Evolutionary conservation across 1,139 yeast species (phyloP).

Genomic region (Diutina scorzettiae): DNA sequence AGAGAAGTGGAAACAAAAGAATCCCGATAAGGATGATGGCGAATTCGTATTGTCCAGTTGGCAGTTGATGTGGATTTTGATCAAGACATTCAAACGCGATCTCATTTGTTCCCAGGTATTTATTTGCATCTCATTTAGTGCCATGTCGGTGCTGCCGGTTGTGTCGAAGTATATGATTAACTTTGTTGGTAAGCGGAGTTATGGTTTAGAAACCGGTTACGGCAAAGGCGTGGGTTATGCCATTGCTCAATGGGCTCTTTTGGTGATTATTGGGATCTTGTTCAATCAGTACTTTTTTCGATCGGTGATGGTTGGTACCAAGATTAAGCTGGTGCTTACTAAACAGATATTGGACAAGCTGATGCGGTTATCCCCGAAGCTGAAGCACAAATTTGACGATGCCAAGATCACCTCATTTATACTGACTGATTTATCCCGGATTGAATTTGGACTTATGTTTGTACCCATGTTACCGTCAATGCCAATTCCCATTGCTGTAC

Average conservation of each 20-base stretch:
- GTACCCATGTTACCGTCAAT: constrained; percentile 6
- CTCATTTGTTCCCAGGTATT: no score
- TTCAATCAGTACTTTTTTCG: constrained; percentile 12
- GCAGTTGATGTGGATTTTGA: background rate
- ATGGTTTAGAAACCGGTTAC: constrained; percentile 13
- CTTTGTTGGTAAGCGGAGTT: constrained; percentile 29
- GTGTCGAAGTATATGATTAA: constrained; percentile 41
- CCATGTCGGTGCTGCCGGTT: constrained; percentile 17
- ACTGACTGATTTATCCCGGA: constrained; percentile 8
- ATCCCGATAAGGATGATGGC: background rate
- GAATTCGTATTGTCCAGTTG: background rate
- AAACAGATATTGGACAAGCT: constrained; percentile 8
- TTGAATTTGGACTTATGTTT: constrained; percentile 8
- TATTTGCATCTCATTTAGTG: background rate
- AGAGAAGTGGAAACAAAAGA: constrained; percentile 16
- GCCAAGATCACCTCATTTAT: constrained; percentile 8
- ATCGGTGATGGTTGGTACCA: constrained; percentile 7
- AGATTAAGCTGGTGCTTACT: constrained; percentile 6
- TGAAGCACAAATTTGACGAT: constrained; percentile 6
- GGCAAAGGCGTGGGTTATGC: constrained; percentile 53
- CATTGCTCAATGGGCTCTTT: constrained; percentile 14
- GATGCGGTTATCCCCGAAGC: constrained; percentile 6
- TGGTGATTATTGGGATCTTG: constrained; percentile 13
- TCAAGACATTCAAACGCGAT: background rate
- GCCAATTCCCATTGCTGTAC: constrained; percentile 7